These are phyloP conservation scores for Stagonosporopsis vannaccii DNA, from an alignment of 2,329 filamentous ascomycete species.

Conservation along the genomic window DNA sequence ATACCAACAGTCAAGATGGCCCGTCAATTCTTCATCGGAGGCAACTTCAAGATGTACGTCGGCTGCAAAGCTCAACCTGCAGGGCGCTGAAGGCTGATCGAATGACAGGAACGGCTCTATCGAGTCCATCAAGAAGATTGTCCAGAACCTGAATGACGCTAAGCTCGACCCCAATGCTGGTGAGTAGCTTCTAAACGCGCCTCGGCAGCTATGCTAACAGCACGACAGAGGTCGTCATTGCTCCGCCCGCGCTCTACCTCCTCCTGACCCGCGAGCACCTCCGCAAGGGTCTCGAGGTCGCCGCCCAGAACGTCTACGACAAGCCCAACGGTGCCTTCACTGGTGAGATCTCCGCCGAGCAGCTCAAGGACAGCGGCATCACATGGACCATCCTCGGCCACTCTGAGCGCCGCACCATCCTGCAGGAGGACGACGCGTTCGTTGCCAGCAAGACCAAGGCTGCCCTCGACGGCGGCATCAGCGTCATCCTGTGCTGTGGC, in stretches of 20 bases:
- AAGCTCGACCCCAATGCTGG: conserved; percentile 78
- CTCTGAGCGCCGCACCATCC: conserved; percentile 90
- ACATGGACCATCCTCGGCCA: conserved; percentile 93
- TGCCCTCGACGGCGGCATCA: conserved; percentile 83
- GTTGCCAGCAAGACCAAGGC: conserved; percentile 94
- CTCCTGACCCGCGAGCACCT: conserved; percentile 82
- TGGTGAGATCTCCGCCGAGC: conserved; percentile 90
- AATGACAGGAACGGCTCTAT: conserved; percentile 85
- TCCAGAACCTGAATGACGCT: conserved; percentile 86
- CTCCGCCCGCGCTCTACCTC: conserved; percentile 90
- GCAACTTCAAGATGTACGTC: conserved; percentile 97
- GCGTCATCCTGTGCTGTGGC: conserved; percentile 96
- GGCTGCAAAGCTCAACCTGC: conserved; percentile 22
- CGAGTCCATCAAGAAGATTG: conserved; percentile 88
- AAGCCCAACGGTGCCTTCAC: conserved; percentile 97
- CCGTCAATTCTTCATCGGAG: conserved; percentile 96
- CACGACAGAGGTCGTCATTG: conserved; percentile 86
- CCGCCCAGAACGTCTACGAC: conserved; percentile 96
- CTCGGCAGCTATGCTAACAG: conserved; percentile 9
- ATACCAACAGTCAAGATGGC: conserved; percentile 70
- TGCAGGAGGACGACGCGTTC: conserved; percentile 82
- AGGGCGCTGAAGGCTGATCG: conserved; percentile 8
- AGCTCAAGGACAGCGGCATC: conserved; percentile 88
- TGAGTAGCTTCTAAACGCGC: conserved; percentile 54
- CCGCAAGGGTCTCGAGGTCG: conserved; percentile 78